A percentile compares a stretch with the other conserved stretches of the same genome.
These are phyloP conservation scores for Leccinellum albellum DNA, from an alignment of 768 basidiomycete genomes.

Conservation along the genomic window DNA sequence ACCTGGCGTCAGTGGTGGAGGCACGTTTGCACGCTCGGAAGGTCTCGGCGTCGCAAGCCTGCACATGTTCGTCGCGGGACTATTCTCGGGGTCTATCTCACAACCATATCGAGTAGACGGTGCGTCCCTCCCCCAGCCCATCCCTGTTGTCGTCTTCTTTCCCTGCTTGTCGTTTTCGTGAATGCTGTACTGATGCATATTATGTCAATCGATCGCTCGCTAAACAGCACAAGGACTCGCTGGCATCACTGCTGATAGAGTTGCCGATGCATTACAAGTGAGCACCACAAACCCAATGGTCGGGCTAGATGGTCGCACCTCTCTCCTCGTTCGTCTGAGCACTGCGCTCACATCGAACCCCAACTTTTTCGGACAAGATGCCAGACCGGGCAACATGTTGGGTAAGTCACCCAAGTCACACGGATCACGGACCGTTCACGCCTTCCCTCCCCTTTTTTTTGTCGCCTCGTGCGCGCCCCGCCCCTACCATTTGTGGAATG, in stretches of 20 bases:
- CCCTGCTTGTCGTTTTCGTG: background rate
- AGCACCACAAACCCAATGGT: slow-evolving; percentile 76
- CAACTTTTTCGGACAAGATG: slow-evolving; percentile 67
- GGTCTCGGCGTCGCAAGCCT: slow-evolving; percentile 88
- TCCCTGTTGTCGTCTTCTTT: no score
- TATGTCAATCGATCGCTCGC: slow-evolving; percentile 1
- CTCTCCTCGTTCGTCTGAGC: slow-evolving; percentile 69
- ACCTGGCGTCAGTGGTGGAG: slow-evolving; percentile 42
- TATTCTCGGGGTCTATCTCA: slow-evolving; percentile 62
- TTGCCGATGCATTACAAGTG: slow-evolving; percentile 78
- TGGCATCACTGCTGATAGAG: slow-evolving; percentile 53
- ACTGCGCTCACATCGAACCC: slow-evolving; percentile 63
- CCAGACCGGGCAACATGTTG: slow-evolving; percentile 78
- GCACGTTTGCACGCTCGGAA: slow-evolving; percentile 62
- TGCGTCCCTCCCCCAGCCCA: slow-evolving; percentile 28
- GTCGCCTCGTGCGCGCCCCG: background rate
- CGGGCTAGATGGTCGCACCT: slow-evolving; percentile 82
- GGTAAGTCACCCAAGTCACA: slow-evolving; percentile 40
- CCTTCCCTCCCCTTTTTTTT: background rate
- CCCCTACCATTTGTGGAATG: background rate
- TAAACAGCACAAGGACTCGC: slow-evolving; percentile 65
- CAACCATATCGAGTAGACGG: slow-evolving; percentile 80
- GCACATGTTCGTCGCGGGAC: slow-evolving; percentile 81
- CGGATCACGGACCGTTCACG: background rate
- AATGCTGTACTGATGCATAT: slow-evolving; percentile 10